phyloP scores from a whole-genome alignment of 192 early-diverging fungal species.

The Chytriomyces sp. region DNA sequence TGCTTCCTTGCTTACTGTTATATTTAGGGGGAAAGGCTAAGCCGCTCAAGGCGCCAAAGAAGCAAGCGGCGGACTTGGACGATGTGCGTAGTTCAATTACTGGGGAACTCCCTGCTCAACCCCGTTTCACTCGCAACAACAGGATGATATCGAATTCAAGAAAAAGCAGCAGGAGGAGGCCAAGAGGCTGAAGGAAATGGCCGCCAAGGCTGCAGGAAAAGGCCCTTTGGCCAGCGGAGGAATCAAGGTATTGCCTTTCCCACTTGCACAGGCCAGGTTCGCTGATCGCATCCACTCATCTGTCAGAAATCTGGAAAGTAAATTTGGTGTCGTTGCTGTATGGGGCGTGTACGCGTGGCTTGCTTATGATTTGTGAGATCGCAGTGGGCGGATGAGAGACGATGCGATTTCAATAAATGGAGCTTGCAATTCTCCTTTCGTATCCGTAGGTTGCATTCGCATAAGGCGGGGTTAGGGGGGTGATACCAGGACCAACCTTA shows the following conservation, averaged over 20 bases:
- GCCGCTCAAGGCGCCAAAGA: constrained; percentile 86
- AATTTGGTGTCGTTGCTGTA: neutral
- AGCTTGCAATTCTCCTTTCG: too few relatives aligned
- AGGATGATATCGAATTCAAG: constrained; percentile 76
- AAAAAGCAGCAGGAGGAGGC: constrained; percentile 78
- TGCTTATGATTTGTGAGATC: too few relatives aligned
- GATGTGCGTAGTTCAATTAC: constrained; percentile 41
- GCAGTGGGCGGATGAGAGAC: neutral
- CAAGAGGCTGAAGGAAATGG: constrained; percentile 66
- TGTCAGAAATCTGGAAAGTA: constrained; percentile 26
- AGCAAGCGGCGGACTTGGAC: constrained; percentile 65
- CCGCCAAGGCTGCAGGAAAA: constrained; percentile 21
- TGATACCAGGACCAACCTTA: too few relatives aligned
- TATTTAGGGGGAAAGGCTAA: constrained; percentile 34
- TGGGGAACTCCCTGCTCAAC: neutral
- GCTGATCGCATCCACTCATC: too few relatives aligned
- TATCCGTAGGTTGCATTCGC: too few relatives aligned
- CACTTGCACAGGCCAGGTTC: too few relatives aligned
- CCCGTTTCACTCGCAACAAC: neutral
- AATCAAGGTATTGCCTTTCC: constrained; percentile 17
- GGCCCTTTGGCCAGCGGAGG: constrained; percentile 12
- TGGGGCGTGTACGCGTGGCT: too few relatives aligned
- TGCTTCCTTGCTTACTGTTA: neutral
- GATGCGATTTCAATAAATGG: neutral
- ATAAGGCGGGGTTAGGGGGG: too few relatives aligned